Percentiles rank a stretch among this genome's conserved stretches.
Conservation (phyloP, 495 filamentous ascomycete species). For the Aspergillus mulundensis region DNA sequence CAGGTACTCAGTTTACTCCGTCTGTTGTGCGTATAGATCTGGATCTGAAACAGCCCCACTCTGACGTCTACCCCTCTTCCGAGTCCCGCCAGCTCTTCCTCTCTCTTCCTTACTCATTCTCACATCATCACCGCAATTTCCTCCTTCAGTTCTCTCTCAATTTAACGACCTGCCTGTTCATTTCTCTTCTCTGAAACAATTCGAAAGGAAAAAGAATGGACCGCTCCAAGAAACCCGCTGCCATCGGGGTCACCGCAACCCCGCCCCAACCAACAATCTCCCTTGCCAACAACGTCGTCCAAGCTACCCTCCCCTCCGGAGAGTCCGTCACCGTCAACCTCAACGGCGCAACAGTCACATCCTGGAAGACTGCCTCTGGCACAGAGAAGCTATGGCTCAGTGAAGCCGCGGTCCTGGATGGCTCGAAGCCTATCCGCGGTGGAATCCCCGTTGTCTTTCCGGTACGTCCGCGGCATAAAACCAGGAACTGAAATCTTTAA, state of each 20-base stretch:
- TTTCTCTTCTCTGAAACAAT: neutral
- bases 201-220: constrained; percentile 52
- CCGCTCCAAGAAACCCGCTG: constrained; percentile 74
- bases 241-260: constrained; percentile 64
- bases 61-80: neutral
- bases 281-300: constrained; percentile 64
- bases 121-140: neutral
- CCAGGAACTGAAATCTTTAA: neutral
- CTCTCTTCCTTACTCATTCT: neutral
- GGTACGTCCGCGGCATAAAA: constrained; percentile 46
- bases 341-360: constrained; percentile 86
- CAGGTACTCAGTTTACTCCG: neutral
- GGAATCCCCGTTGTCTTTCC: constrained; percentile 95
- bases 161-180: neutral
- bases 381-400: constrained; percentile 87
- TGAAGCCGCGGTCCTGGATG: constrained; percentile 65
- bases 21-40: neutral
- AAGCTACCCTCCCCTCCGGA: constrained; percentile 73
- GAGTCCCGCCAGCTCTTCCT: neutral
- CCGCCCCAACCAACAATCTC: constrained; percentile 64
- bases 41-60: neutral
- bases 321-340: constrained; percentile 82
- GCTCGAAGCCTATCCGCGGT: constrained; percentile 57
- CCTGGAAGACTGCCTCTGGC: constrained; percentile 80
- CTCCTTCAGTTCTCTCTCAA: neutral